phyloP scores from a whole-genome alignment of 306 rosid species.

The Acacia confusa region DNA sequence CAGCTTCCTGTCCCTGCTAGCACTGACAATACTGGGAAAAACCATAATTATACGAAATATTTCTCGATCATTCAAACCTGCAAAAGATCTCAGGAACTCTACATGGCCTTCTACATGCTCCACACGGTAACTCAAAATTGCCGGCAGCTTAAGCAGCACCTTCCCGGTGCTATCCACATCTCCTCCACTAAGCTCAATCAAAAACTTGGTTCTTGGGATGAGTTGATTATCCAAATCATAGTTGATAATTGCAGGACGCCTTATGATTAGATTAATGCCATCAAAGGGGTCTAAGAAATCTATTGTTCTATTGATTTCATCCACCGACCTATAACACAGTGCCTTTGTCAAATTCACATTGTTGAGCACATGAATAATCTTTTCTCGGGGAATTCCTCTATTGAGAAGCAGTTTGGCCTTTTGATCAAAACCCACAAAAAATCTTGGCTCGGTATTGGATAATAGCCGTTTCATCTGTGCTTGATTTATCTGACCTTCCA shows the following conservation, averaged over 20 bases:
- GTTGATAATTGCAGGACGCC: constrained; percentile 55
- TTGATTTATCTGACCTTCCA: constrained; percentile 51
- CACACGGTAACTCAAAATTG: constrained; percentile 56
- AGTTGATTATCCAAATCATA: constrained; percentile 60
- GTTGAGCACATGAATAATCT: constrained; percentile 56
- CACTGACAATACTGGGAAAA: constrained; percentile 59
- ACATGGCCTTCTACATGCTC: constrained; percentile 55
- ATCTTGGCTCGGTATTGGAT: constrained; percentile 30
- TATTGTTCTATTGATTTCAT: constrained; percentile 50
- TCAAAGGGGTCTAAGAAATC: constrained; percentile 57
- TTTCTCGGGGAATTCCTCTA: constrained; percentile 53
- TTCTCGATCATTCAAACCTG: constrained; percentile 49
- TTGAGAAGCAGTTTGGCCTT: constrained; percentile 56
- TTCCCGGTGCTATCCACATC: constrained; percentile 45
- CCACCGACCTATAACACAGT: constrained; percentile 52
- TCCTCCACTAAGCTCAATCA: constrained; percentile 56
- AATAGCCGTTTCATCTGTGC: constrained; percentile 52
- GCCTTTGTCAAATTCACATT: constrained; percentile 60
- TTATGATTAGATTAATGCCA: constrained; percentile 56
- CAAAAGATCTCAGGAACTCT: constrained; percentile 62
- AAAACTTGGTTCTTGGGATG: constrained; percentile 51
- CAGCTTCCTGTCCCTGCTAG: constrained; percentile 76
- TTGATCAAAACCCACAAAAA: constrained; percentile 49
- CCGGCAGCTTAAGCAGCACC: constrained; percentile 55
- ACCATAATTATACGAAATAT: constrained; percentile 62